These are phyloP conservation scores for Saprolegnia parasitica DNA, from an alignment of 352 stramenopile genomes.

Conservation along the genomic window DNA sequence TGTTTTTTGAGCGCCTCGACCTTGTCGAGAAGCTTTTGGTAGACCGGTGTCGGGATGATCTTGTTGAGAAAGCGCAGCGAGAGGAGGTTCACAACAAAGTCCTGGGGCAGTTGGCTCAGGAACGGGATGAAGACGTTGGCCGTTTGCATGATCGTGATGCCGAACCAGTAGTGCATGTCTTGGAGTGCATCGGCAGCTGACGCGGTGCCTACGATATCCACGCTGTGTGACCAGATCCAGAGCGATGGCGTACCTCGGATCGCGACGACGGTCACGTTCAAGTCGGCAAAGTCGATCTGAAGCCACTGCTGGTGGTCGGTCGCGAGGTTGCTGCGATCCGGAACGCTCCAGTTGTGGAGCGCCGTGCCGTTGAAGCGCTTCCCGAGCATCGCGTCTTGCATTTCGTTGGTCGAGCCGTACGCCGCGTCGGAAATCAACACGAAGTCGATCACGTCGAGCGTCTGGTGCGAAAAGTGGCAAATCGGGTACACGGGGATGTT, in stretches of 20 bases:
- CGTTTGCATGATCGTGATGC: slow-evolving; percentile 81
- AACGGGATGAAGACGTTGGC: slow-evolving; percentile 83
- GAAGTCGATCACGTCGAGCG: slow-evolving; percentile 76
- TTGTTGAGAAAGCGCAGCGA: slow-evolving; percentile 63
- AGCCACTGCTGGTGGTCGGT: slow-evolving; percentile 74
- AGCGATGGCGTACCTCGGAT: slow-evolving; percentile 59
- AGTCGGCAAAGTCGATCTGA: slow-evolving; percentile 71
- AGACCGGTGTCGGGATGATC: slow-evolving; percentile 77
- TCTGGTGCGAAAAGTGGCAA: slow-evolving; percentile 56
- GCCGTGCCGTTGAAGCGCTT: slow-evolving; percentile 78
- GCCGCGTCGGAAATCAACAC: slow-evolving; percentile 75
- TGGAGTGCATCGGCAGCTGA: slow-evolving; percentile 79
- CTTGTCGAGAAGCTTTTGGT: slow-evolving; percentile 62
- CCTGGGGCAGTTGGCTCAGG: slow-evolving; percentile 70
- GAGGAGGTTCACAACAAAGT: slow-evolving; percentile 78
- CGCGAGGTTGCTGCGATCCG: slow-evolving; percentile 60
- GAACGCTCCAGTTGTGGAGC: slow-evolving; percentile 69
- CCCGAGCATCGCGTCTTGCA: slow-evolving; percentile 68
- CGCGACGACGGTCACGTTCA: slow-evolving; percentile 83
- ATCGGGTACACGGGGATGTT: slow-evolving; percentile 73
- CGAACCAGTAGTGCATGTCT: slow-evolving; percentile 85
- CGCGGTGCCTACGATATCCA: slow-evolving; percentile 55
- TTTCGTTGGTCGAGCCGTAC: slow-evolving; percentile 70
- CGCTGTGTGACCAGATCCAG: too few relatives aligned
- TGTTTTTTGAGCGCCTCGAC: slow-evolving; percentile 48